Conservation (phyloP, 345 rosid species). For the Lagerstroemia speciosa region DNA sequence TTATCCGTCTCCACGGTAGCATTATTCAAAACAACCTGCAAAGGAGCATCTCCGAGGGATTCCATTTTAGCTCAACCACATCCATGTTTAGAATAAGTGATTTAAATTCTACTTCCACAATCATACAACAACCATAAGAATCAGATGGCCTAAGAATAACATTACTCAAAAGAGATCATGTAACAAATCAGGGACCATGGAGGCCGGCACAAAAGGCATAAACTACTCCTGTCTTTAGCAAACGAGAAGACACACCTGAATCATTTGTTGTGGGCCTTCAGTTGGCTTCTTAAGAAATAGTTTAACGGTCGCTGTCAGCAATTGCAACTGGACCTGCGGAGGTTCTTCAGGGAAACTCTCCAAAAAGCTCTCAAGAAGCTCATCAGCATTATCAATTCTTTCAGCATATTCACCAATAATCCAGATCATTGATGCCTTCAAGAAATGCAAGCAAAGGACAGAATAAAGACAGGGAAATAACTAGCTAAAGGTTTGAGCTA, state of each 20-base stretch:
- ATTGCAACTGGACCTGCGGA: slow-evolving; percentile 95
- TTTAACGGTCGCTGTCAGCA: slow-evolving; percentile 97
- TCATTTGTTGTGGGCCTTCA: slow-evolving; percentile 99
- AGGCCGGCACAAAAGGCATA: background rate
- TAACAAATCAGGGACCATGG: background rate
- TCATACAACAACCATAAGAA: background rate
- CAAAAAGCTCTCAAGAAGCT: slow-evolving; percentile 97
- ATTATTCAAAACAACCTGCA: slow-evolving; percentile 91
- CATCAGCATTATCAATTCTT: slow-evolving; percentile 99
- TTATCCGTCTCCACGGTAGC: slow-evolving; percentile 99
- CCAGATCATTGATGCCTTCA: slow-evolving; percentile 99
- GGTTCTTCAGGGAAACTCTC: slow-evolving; percentile 99
- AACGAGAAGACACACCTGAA: slow-evolving; percentile 53
- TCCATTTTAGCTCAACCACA: background rate
- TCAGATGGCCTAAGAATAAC: background rate
- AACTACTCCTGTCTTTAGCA: background rate
- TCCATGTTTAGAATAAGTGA: background rate
- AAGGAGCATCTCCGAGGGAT: slow-evolving; percentile 1
- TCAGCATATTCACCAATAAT: slow-evolving; percentile 99
- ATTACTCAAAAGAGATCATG: background rate
- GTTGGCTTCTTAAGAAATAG: slow-evolving; percentile 98
- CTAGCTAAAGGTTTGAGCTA: slow-evolving; percentile 8
- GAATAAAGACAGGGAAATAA: background rate
- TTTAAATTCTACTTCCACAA: background rate
- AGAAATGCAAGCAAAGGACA: slow-evolving; percentile 4